These are phyloP conservation scores for Hirsutella minnesotensis DNA, from an alignment of 2,329 filamentous ascomycete genomes.

Conservation along the genomic window DNA sequence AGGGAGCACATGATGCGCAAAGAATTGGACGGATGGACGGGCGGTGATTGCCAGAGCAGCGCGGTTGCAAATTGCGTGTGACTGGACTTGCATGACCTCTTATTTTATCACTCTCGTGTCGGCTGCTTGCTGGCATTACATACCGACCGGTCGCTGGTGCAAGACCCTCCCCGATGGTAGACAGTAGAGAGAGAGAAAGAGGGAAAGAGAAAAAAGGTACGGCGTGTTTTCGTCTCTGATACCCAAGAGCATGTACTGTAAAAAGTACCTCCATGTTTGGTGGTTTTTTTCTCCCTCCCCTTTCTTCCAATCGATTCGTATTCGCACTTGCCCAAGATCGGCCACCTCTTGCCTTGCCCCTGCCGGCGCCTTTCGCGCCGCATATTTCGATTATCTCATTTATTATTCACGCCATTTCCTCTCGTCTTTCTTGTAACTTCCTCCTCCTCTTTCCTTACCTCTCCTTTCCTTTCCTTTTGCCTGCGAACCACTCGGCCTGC, in stretches of 20 bases:
- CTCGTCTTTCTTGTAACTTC: background rate
- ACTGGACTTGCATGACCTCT: no score
- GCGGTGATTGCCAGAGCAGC: no score
- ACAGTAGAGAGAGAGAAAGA: background rate
- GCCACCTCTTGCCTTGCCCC: background rate
- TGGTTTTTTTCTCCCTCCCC: no score
- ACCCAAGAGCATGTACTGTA: background rate
- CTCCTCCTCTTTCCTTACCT: no score
- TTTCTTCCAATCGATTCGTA: no score
- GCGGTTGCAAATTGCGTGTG: no score
- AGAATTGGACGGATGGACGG: no score
- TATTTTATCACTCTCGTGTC: no score
- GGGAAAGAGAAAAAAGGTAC: background rate
- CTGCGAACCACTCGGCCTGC: background rate
- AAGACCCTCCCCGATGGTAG: no score
- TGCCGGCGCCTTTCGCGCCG: background rate
- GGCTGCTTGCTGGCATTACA: no score
- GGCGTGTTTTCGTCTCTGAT: background rate
- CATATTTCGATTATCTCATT: background rate
- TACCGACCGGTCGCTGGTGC: no score
- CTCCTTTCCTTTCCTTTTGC: background rate
- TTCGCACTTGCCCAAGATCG: background rate
- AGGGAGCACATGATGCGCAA: no score
- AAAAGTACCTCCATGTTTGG: background rate
- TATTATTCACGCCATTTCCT: background rate